phyloP scores from a whole-genome alignment of 805 yeast species.

The Myxozyma nipponensis region DNA sequence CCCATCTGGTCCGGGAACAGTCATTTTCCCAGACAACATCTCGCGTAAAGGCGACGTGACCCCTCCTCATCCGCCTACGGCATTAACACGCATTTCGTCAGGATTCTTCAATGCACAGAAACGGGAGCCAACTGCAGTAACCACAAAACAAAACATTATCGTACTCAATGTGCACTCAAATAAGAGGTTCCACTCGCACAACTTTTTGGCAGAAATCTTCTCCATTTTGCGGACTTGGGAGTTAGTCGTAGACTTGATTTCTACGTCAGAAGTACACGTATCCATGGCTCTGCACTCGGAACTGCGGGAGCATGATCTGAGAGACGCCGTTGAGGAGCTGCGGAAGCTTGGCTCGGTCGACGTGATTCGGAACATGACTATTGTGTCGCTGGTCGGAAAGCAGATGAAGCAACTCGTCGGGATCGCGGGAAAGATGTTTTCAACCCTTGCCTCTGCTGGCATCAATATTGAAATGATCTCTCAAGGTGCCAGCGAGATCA shows the following conservation, averaged over 20 bases:
- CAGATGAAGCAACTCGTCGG: slow-evolving; percentile 97
- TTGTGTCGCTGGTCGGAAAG: slow-evolving; percentile 90
- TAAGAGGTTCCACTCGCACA: slow-evolving; percentile 87
- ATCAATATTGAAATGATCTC: slow-evolving; percentile 97
- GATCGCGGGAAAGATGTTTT: slow-evolving; percentile 95
- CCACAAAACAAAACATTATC: slow-evolving; percentile 87
- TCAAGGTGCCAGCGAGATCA: slow-evolving; percentile 97
- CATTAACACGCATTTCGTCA: slow-evolving; percentile 49
- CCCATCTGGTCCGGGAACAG: slow-evolving; percentile 89
- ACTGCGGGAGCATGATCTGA: slow-evolving; percentile 49
- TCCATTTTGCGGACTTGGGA: slow-evolving; percentile 76
- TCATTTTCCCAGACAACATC: slow-evolving; percentile 86
- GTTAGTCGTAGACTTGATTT: slow-evolving; percentile 89
- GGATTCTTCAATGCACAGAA: slow-evolving; percentile 38
- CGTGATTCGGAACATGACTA: slow-evolving; percentile 79
- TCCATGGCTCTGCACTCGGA: slow-evolving; percentile 91
- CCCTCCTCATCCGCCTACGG: slow-evolving; percentile 92
- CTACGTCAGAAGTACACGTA: slow-evolving; percentile 96
- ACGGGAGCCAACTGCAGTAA: slow-evolving; percentile 80
- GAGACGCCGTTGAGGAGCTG: slow-evolving; percentile 72
- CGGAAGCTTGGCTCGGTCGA: slow-evolving; percentile 83
- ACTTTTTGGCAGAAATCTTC: slow-evolving; percentile 88
- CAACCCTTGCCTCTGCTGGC: slow-evolving; percentile 83
- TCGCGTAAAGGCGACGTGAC: slow-evolving; percentile 83
- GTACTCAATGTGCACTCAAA: slow-evolving; percentile 93